Base-by-base conservation (phyloP, 2,329 filamentous ascomycete species). In the Phoma sp. region DNA sequence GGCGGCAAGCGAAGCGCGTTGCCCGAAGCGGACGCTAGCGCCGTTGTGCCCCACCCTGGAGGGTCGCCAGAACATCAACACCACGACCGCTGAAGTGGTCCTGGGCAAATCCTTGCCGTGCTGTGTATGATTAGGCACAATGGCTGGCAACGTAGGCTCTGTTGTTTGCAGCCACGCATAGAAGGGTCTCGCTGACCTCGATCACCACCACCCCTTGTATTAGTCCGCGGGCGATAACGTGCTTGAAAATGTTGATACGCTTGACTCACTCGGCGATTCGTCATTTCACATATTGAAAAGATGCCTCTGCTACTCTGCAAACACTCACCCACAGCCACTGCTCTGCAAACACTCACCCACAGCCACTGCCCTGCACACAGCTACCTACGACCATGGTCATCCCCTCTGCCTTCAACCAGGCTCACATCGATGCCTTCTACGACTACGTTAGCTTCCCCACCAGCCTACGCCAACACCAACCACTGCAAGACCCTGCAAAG, bases 401-500 rank as follows among this genome's bases (percentile, higher is more conserved):
- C 14, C 54, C 57, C 1, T 58, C 60, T 9, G 39, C 43, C 20
- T 76, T 72, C 47, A 67, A 59, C 9, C 43, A 61, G 15, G 47
- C 60, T 0, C 71, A 76, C 45, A 38, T 76, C n/a, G 59, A 55
- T 11, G 62, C 60, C 10, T 77, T 74, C 46, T 57, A 77, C 2
- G 28, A 62, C 4, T 63, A 74, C 52, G 68, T 77, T 42, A 38
- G 56, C 15, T 65, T 77, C 6, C 61, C 66, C 25, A 25, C 34
- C 7, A 28, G 26, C 47, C 45, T 59, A 29, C 46, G 57, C n/a
- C 26, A 47, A 25, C 43, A 60, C 34, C 57, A 42, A 9, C 47
- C 39, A 25, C 33, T 56, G 29, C 47, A 56, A 29, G 39, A 60
- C 21, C 45, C 51, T 11, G 32, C 34, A 9, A 46, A 39, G 11